Evolutionary conservation across 805 yeast species (phyloP), one percentile per base, ranked within the genome.

Genomic region (Nakazawaea wickerhamii): DNA sequence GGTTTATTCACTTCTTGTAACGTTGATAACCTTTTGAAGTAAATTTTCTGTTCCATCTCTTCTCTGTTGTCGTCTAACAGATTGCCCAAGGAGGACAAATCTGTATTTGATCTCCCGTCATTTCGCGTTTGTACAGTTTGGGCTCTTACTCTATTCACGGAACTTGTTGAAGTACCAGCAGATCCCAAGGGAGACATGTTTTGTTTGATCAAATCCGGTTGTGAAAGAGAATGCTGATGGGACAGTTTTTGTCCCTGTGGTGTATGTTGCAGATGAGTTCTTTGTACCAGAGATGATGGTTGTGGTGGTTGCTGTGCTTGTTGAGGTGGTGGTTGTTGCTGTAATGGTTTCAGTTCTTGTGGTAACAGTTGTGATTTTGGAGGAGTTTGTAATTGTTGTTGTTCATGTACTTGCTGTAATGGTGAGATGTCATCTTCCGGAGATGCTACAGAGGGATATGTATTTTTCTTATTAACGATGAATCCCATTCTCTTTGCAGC

Each of bases 401-500:
- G 11, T 15, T 28, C 31, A 15, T n/a, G 14, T 28, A 15, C 7
- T 13, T 8, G 31, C n/a, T 8, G 14, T 11, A 15, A 28, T 28
- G 11, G 11, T 28, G 15, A 36, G 47, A 51, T 5, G 44, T 28
- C 10, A 47, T 47, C 44, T 5, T 40, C 44, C 23, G 8, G 14
- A 20, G 51, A 51, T 4, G 52, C 38, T 5, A 56, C 53, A 8
- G 61, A 47, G 20, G 43, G 49, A 25, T 25, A 32, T 15, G 48
- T 18, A 20, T 48, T 30, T 27, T 50, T 55, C 33, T 57, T 70
- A 42, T 74, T 76, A 40, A 77, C 73, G 30, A 84, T 77, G 41
- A 84, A 73, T 0, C 90, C 91, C 89, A 81, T 83, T 48, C 91
- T 66, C 54, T 83, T 77, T 0, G 86, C 77, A 4, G 87, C 85